phyloP scores from a whole-genome alignment of 2,329 filamentous ascomycete species.

The Fusarium bulbicola region DNA sequence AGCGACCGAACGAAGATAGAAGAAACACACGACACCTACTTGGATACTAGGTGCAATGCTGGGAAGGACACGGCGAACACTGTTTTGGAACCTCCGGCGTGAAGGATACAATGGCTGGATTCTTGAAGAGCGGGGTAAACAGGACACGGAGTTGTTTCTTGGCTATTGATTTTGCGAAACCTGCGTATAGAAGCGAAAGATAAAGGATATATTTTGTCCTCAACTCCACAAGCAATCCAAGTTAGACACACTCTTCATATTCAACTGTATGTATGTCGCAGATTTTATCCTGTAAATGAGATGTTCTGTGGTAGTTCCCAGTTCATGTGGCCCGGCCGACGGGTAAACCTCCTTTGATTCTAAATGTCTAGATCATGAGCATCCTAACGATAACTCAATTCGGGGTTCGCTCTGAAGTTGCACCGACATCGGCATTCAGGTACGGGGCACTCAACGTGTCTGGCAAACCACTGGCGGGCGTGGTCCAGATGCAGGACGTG shows the following conservation, averaged over 20 bases:
- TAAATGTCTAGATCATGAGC: not conserved
- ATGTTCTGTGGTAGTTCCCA: not conserved
- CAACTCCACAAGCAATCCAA: constrained; percentile 4
- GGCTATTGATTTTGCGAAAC: constrained; percentile 14
- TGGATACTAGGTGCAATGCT: constrained; percentile 7
- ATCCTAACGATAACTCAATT: constrained; percentile 60
- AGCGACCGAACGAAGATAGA: constrained; percentile 25
- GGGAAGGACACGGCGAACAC: not conserved
- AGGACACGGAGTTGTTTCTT: constrained; percentile 21
- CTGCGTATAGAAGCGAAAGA: constrained; percentile 24
- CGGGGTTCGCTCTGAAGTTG: constrained; percentile 68
- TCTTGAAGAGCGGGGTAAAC: constrained; percentile 1
- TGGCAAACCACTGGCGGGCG: constrained; percentile 71
- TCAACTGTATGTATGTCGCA: constrained; percentile 2
- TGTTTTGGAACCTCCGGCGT: constrained; percentile 7
- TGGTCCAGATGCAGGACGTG: constrained; percentile 75
- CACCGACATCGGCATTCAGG: constrained; percentile 74
- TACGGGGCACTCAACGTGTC: constrained; percentile 73
- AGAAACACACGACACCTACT: constrained; percentile 17
- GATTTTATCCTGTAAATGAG: not conserved
- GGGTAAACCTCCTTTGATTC: not conserved
- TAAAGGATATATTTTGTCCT: constrained; percentile 11
- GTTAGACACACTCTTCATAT: constrained; percentile 24
- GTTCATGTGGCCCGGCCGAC: not conserved
- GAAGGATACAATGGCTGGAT: constrained; percentile 15